A percentile compares a stretch with the other conserved stretches of the same genome.
Evolutionary conservation across 192 early-diverging fungal genomes (phyloP).

Genomic region (Coemansia sp.): DNA sequence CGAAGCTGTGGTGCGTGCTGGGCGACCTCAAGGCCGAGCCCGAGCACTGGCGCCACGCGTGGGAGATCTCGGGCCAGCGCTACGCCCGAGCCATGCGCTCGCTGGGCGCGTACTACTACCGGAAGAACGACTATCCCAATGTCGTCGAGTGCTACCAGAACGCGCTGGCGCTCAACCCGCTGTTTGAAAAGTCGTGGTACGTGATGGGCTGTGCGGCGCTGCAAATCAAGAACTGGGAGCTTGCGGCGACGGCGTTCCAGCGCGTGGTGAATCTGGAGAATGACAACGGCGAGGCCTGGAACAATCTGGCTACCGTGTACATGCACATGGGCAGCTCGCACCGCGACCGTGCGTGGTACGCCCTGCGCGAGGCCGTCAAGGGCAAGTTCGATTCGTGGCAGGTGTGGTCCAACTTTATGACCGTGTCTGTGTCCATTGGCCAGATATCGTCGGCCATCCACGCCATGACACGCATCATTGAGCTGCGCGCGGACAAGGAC

Average conservation of each 20-base stretch:
- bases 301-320: conserved; percentile 89
- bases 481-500: conserved; percentile 71
- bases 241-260: conserved; percentile 74
- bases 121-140: conserved; percentile 61
- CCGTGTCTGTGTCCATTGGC: conserved; percentile 73
- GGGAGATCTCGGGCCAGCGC: conserved; percentile 80
- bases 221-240: conserved; percentile 75
- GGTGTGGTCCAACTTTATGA: conserved; percentile 95
- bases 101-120: conserved; percentile 83
- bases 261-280: conserved; percentile 72
- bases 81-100: conserved; percentile 96
- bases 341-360: conserved; percentile 75
- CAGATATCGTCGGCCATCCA: conserved; percentile 84
- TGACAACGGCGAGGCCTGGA: conserved; percentile 96
- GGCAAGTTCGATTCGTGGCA: conserved; percentile 81
- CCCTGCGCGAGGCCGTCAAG: conserved; percentile 81
- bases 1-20: conserved; percentile 88
- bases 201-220: conserved; percentile 94
- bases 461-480: conserved; percentile 81
- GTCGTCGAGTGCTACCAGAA: conserved; percentile 75
- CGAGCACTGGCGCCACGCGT: conserved; percentile 81
- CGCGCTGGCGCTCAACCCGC: conserved; percentile 90
- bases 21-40: conserved; percentile 86
- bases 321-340: conserved; percentile 68
- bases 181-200: conserved; percentile 98